A percentile compares a stretch with the other conserved stretches of the same genome.
Conservation (phyloP, 1,139 yeast genomes). For the Yamadazyma dushanensis region DNA sequence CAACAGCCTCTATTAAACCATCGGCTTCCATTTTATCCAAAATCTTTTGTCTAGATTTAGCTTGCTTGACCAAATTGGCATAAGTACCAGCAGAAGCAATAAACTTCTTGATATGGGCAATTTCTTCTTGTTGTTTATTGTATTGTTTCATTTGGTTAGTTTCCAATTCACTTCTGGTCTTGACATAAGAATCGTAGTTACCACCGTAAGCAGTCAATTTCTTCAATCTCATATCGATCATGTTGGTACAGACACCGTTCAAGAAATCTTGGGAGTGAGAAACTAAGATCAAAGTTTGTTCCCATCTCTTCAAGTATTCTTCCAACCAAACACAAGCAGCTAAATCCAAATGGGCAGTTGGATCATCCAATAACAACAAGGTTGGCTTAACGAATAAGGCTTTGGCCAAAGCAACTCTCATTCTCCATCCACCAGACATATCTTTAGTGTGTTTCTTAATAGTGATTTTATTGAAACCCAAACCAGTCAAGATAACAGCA, state of each 20-base stretch:
- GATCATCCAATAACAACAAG: slow-evolving; percentile 86
- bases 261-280: slow-evolving; percentile 99
- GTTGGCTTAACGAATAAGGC: slow-evolving; percentile 90
- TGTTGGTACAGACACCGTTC: slow-evolving; percentile 97
- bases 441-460: slow-evolving; percentile 88
- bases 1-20: slow-evolving; percentile 93
- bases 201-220: slow-evolving; percentile 83
- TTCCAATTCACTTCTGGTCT: slow-evolving; percentile 92
- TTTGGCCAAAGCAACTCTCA: slow-evolving; percentile 87
- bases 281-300: slow-evolving; percentile 88
- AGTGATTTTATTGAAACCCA: slow-evolving; percentile 88
- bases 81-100: slow-evolving; percentile 99
- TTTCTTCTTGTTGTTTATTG: slow-evolving; percentile 97
- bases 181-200: slow-evolving; percentile 95
- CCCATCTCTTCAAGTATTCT: slow-evolving; percentile 93
- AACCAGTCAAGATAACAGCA: slow-evolving; percentile 92
- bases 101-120: slow-evolving; percentile 95
- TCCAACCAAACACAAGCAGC: slow-evolving; percentile 99
- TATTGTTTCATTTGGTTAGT: slow-evolving; percentile 98
- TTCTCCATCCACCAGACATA: slow-evolving; percentile 99
- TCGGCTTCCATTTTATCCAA: slow-evolving; percentile 99
- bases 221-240: slow-evolving; percentile 94
- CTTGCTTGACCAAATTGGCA: slow-evolving; percentile 98
- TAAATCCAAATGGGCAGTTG: slow-evolving; percentile 98
- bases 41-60: slow-evolving; percentile 98